These are phyloP conservation scores for Alternaria rosae DNA, from an alignment of 2,329 filamentous ascomycete species.

Conservation along the genomic window DNA sequence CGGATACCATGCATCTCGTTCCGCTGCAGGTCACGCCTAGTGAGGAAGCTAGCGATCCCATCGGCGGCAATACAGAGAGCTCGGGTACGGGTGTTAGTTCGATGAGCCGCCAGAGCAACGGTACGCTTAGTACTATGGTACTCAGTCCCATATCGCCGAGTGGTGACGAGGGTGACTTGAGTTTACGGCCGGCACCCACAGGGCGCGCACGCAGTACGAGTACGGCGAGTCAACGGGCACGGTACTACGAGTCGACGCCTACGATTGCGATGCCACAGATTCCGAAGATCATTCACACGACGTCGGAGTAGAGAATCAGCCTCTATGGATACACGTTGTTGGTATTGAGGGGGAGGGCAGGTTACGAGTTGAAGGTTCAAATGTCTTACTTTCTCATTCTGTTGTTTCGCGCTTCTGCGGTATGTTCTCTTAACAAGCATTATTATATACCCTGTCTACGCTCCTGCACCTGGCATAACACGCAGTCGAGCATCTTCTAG, in stretches of 20 bases:
- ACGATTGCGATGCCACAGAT: slow-evolving; percentile 28
- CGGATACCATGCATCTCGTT: slow-evolving; percentile 34
- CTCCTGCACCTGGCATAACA: background rate
- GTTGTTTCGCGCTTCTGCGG: background rate
- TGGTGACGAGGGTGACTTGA: slow-evolving; percentile 23
- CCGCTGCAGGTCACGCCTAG: slow-evolving; percentile 39
- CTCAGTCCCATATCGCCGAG: slow-evolving; percentile 31
- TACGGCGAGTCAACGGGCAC: slow-evolving; percentile 29
- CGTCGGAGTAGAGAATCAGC: slow-evolving; percentile 29
- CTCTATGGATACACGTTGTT: too few relatives aligned
- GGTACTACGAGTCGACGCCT: slow-evolving; percentile 43
- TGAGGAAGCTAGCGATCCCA: slow-evolving; percentile 23
- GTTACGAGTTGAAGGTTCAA: background rate
- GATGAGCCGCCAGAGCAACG: slow-evolving; percentile 24
- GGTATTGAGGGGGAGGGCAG: too few relatives aligned
- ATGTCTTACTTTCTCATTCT: background rate
- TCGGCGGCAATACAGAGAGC: slow-evolving; percentile 19
- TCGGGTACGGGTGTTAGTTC: slow-evolving; percentile 32
- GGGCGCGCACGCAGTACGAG: slow-evolving; percentile 39
- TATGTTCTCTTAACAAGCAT: background rate
- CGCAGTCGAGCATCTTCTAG: background rate
- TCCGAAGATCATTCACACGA: slow-evolving; percentile 42
- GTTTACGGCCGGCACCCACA: slow-evolving; percentile 16
- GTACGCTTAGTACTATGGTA: slow-evolving; percentile 30
- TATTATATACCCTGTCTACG: background rate